phyloP scores from a whole-genome alignment of 805 yeast species.

The Candida chilensis region DNA sequence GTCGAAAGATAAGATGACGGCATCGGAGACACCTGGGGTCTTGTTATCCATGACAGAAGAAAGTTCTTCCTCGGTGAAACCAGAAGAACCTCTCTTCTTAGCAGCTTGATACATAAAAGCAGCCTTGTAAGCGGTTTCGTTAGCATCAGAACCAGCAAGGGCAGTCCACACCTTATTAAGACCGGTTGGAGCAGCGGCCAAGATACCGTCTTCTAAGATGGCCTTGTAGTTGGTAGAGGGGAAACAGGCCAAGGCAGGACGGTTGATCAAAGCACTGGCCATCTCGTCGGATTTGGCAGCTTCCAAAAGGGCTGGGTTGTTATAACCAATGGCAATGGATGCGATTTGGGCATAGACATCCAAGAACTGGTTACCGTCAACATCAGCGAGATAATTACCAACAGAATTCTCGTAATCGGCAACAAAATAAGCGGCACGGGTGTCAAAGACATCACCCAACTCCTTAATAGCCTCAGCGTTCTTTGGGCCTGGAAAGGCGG shows the following conservation, averaged over 20 bases:
- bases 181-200: conserved; percentile 61
- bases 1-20: conserved; percentile 44
- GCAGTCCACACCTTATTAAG: conserved; percentile 55
- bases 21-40: conserved; percentile 43
- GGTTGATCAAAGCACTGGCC: conserved; percentile 55
- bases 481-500: conserved; percentile 37
- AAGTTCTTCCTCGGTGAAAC: conserved; percentile 37
- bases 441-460: conserved; percentile 42
- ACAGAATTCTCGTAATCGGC: conserved; percentile 55
- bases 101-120: conserved; percentile 59
- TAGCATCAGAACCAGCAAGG: conserved; percentile 60
- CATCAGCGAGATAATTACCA: conserved; percentile 62
- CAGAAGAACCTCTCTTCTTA: conserved; percentile 36
- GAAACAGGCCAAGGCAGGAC: conserved; percentile 63
- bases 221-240: conserved; percentile 47
- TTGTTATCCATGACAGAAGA: conserved; percentile 38
- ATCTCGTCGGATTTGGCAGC: conserved; percentile 52
- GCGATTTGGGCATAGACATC: conserved; percentile 71
- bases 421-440: conserved; percentile 54
- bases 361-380: conserved; percentile 50
- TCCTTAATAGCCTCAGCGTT: conserved; percentile 24
- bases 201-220: conserved; percentile 38
- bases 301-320: conserved; percentile 53
- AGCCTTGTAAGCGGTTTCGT: conserved; percentile 64
- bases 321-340: conserved; percentile 63